phyloP scores from a whole-genome alignment of 1,139 yeast species.

The Magnusiomyces tetraspermus region DNA sequence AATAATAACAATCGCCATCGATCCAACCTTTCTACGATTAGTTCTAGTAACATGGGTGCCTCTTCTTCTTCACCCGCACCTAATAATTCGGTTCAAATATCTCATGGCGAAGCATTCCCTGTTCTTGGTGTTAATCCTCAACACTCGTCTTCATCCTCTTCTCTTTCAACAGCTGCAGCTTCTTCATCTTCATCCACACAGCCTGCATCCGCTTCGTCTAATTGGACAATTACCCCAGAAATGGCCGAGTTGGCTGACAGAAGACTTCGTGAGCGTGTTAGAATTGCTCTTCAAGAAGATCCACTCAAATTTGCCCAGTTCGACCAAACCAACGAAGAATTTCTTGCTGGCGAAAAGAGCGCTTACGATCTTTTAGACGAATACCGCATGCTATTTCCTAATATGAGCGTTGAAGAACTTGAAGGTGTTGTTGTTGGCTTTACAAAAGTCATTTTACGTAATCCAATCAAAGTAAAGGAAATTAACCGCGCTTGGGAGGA shows the following conservation, averaged over 20 bases:
- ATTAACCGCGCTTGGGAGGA: slow-evolving; percentile 15
- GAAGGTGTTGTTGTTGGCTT: slow-evolving; percentile 42
- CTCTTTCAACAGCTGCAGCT: too few relatives aligned
- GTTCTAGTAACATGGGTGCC: too few relatives aligned
- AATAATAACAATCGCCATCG: too few relatives aligned
- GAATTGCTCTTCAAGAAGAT: slow-evolving; percentile 44
- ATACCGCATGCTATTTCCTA: slow-evolving; percentile 47
- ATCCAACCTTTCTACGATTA: too few relatives aligned
- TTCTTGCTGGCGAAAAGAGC: slow-evolving; percentile 38
- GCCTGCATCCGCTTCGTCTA: slow-evolving; percentile 12
- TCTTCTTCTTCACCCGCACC: too few relatives aligned
- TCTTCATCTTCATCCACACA: slow-evolving; percentile 19
- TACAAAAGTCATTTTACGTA: slow-evolving; percentile 28
- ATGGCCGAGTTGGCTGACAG: slow-evolving; percentile 42
- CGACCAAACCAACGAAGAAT: slow-evolving; percentile 41
- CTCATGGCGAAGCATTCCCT: too few relatives aligned
- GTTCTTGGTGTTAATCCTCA: slow-evolving; percentile 21
- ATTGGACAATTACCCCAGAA: slow-evolving; percentile 32
- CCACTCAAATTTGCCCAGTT: slow-evolving; percentile 42
- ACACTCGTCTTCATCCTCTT: not conserved
- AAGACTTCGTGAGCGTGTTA: slow-evolving; percentile 78
- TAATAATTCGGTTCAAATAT: too few relatives aligned
- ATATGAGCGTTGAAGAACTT: slow-evolving; percentile 33
- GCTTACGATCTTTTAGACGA: slow-evolving; percentile 42
- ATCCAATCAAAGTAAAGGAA: slow-evolving; percentile 7